Percentiles rank a stretch among this genome's conserved stretches.
These are phyloP conservation scores for Xerocomus potaroensis DNA, from an alignment of 768 basidiomycete species.

Conservation along the genomic window DNA sequence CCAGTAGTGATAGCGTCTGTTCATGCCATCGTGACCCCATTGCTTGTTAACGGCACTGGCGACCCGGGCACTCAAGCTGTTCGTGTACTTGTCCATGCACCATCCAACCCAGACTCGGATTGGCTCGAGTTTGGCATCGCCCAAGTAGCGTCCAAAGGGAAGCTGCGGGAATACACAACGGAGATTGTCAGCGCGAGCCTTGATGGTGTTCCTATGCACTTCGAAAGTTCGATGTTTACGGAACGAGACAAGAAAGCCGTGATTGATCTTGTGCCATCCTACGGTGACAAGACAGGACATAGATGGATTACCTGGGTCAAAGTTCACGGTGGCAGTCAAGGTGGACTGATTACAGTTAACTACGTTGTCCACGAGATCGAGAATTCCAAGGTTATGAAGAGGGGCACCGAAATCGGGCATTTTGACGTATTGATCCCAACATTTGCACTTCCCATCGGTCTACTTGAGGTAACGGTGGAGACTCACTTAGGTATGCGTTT, in stretches of 20 bases:
- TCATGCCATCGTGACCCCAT: slow-evolving; percentile 48
- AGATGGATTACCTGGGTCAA: slow-evolving; percentile 66
- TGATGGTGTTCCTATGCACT: slow-evolving; percentile 61
- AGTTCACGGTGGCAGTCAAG: slow-evolving; percentile 49
- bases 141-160: slow-evolving; percentile 26
- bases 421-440: slow-evolving; percentile 60
- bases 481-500: slow-evolving; percentile 44
- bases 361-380: slow-evolving; percentile 51
- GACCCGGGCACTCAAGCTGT: slow-evolving; percentile 55
- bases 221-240: slow-evolving; percentile 45
- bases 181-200: slow-evolving; percentile 53
- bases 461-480: slow-evolving; percentile 60
- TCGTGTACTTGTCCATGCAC: slow-evolving; percentile 50
- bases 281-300: slow-evolving; percentile 51
- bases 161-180: slow-evolving; percentile 38
- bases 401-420: slow-evolving; percentile 29
- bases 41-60: slow-evolving; percentile 25
- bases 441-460: slow-evolving; percentile 67
- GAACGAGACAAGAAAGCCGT: slow-evolving; percentile 34
- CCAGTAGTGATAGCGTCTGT: slow-evolving; percentile 61
- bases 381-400: slow-evolving; percentile 25
- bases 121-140: slow-evolving; percentile 77
- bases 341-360: slow-evolving; percentile 54
- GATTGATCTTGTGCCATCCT: slow-evolving; percentile 37
- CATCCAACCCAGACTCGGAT: slow-evolving; percentile 55